A percentile compares a stretch with the other conserved stretches of the same genome.
phyloP scores from a whole-genome alignment of 768 basidiomycete genomes.

The Pisolithus sp. region DNA sequence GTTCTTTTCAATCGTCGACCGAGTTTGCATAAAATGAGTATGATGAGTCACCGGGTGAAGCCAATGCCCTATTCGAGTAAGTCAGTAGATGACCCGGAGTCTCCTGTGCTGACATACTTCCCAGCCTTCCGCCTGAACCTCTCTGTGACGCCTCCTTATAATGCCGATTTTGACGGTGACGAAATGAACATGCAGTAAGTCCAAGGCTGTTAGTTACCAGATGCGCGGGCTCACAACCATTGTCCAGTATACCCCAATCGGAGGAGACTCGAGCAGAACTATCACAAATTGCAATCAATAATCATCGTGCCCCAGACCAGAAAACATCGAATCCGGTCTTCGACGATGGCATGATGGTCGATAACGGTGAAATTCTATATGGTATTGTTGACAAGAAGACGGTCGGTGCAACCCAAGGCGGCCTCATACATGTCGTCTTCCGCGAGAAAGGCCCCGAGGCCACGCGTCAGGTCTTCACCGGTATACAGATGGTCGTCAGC shows the following conservation, averaged over 20 bases:
- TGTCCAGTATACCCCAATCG: constrained; percentile 83
- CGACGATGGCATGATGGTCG: constrained; percentile 93
- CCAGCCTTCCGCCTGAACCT: constrained; percentile 95
- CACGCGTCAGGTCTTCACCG: constrained; percentile 85
- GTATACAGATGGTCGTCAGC: constrained; percentile 94
- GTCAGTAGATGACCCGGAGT: constrained; percentile 26
- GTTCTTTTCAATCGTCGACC: no score
- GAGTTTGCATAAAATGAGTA: no score
- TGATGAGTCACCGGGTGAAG: constrained; percentile 98
- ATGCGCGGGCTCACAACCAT: constrained; percentile 5
- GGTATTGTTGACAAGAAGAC: no score
- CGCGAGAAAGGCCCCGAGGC: no score
- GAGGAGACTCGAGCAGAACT: no score
- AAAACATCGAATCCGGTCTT: constrained; percentile 75
- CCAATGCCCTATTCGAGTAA: constrained; percentile 97
- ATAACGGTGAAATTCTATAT: constrained; percentile 98
- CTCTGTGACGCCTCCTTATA: constrained; percentile 97
- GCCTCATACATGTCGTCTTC: no score
- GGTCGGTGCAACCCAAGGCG: no score
- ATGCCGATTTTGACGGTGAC: constrained; percentile 99
- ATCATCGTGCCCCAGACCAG: constrained; percentile 72
- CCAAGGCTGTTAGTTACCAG: background rate
- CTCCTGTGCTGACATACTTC: constrained; percentile 15
- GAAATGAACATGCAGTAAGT: constrained; percentile 99
- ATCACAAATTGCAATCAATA: constrained; percentile 97